Conservation (phyloP, 108 stramenopile species). For the Nitzschia palea region DNA sequence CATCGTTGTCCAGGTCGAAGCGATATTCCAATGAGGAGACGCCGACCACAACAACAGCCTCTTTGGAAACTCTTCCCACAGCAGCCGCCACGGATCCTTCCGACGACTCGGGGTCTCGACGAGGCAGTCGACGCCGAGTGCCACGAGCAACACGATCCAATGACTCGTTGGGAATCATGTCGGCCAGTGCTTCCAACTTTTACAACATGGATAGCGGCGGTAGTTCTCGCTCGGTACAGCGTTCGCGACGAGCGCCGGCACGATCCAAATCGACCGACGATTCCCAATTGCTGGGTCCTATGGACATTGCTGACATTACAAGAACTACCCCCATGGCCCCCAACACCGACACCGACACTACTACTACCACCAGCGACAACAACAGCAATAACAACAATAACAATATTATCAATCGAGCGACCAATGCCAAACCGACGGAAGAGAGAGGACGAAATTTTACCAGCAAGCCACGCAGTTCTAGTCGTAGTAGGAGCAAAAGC, state of each 20-base stretch:
- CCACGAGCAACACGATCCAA: not conserved
- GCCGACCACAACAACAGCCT: too few species aligned
- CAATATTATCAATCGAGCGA: not conserved
- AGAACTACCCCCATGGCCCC: too few species aligned
- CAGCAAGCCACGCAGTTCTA: not conserved
- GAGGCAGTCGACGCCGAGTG: not conserved
- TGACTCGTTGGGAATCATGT: not conserved
- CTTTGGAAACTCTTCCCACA: too few species aligned
- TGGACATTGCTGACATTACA: too few species aligned
- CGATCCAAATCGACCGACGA: not conserved
- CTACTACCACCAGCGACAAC: not conserved
- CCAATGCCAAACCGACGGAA: not conserved
- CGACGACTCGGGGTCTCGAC: too few species aligned
- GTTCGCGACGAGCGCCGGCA: too few species aligned
- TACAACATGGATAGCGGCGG: too few species aligned
- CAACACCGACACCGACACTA: not conserved
- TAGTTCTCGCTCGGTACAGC: too few species aligned
- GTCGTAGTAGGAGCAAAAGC: conserved; percentile 9
- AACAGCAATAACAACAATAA: not conserved
- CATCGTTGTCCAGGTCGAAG: not conserved
- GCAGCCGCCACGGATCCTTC: too few species aligned
- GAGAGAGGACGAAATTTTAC: conserved; percentile 3
- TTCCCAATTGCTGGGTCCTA: too few species aligned
- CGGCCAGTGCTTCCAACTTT: too few species aligned
- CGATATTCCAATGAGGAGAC: too few species aligned